Evolutionary conservation across 129 eudicot genomes (phyloP).

Genomic region (Deinandra increscens): DNA sequence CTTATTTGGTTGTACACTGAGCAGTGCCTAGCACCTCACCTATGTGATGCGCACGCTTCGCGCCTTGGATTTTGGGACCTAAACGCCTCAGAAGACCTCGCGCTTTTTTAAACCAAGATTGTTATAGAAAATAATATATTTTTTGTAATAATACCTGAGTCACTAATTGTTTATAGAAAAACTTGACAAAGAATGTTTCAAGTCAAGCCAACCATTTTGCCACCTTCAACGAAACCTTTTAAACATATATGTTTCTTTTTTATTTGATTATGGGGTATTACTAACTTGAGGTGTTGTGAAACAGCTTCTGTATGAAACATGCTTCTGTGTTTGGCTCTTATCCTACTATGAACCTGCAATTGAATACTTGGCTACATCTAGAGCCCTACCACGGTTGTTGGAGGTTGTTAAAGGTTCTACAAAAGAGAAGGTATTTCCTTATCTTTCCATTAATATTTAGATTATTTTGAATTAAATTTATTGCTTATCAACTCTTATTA

Average conservation of each 20-base stretch:
- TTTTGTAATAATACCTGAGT: neutral
- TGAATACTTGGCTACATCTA: slow-evolving; percentile 90
- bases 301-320: slow-evolving; percentile 94
- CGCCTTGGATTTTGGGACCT: too few species aligned
- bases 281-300: slow-evolving; percentile 20
- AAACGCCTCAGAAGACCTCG: too few species aligned
- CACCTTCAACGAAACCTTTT: slow-evolving; percentile 9
- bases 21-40: too few species aligned
- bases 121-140: neutral
- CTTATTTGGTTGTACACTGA: too few species aligned
- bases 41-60: too few species aligned
- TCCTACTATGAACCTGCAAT: slow-evolving; percentile 93
- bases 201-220: neutral
- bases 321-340: slow-evolving; percentile 93
- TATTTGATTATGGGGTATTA: neutral
- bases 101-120: neutral
- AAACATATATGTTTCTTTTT: neutral
- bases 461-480: slow-evolving; percentile 8
- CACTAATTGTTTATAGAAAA: neutral
- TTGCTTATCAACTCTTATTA: neutral
- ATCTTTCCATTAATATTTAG: neutral
- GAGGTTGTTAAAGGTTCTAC: slow-evolving; percentile 93
- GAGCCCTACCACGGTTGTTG: slow-evolving; percentile 70
- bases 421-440: slow-evolving; percentile 72
- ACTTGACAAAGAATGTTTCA: neutral